phyloP scores from a whole-genome alignment of 1,139 yeast genomes.

The Suhomyces bokatorum region DNA sequence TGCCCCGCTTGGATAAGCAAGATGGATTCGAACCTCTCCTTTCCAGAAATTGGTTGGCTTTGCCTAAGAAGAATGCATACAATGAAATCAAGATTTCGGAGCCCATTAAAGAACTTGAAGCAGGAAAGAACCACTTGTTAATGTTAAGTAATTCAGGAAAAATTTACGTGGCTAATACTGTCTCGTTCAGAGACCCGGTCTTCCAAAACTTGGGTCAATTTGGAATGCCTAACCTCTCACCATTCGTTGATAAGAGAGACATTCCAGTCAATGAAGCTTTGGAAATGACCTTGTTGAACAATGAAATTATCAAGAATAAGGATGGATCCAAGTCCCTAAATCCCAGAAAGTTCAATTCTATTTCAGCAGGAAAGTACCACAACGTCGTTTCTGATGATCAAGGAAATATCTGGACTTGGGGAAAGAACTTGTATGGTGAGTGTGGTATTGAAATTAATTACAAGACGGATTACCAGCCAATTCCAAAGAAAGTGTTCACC shows the following conservation, averaged over 20 bases:
- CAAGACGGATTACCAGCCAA: slow-evolving; percentile 65
- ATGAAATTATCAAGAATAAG: slow-evolving; percentile 28
- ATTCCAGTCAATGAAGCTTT: slow-evolving; percentile 32
- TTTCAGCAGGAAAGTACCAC: slow-evolving; percentile 77
- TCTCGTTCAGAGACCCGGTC: slow-evolving; percentile 24
- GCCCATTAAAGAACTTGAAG: slow-evolving; percentile 48
- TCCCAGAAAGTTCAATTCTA: slow-evolving; percentile 51
- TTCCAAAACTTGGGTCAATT: slow-evolving; percentile 68
- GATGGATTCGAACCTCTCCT: slow-evolving; percentile 19
- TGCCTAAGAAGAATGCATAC: slow-evolving; percentile 9
- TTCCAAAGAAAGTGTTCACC: slow-evolving; percentile 58
- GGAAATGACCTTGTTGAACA: slow-evolving; percentile 40
- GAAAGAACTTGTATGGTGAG: slow-evolving; percentile 80
- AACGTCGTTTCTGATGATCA: slow-evolving; percentile 62
- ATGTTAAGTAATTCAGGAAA: slow-evolving; percentile 62
- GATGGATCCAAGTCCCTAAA: slow-evolving; percentile 26
- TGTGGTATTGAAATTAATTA: slow-evolving; percentile 70
- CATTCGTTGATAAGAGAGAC: slow-evolving; percentile 33
- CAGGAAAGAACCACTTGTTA: slow-evolving; percentile 70
- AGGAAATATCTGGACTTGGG: slow-evolving; percentile 80
- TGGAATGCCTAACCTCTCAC: slow-evolving; percentile 74
- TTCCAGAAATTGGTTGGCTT: slow-evolving; percentile 30
- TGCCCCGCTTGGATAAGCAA: slow-evolving; percentile 40
- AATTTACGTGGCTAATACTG: slow-evolving; percentile 55
- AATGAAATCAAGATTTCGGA: slow-evolving; percentile 30